Evolutionary conservation across 768 basidiomycete species (phyloP), one percentile per base, ranked within the genome.

Genomic region (Lactarius pseudohatsudake): DNA sequence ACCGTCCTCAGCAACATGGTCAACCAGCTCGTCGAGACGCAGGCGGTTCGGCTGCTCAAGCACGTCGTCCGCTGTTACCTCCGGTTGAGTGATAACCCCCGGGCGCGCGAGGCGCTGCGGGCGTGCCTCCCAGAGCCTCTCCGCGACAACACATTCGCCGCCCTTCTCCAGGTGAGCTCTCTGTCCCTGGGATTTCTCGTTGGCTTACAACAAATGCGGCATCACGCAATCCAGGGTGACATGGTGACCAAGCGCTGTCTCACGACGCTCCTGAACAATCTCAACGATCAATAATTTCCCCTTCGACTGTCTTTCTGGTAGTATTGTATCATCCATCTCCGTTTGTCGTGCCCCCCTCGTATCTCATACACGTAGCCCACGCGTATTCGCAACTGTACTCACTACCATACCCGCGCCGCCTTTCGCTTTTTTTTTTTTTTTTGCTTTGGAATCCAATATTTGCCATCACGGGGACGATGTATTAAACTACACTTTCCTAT

Each of bases 1-100:
- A 97, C 96, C 9, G 97, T 99, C 18, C 83, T 99, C 66, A 93
- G 92, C 81, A 98, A 97, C 77, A 99, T 99, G 97, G 97, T 98
- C 70, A 91, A 90, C 74, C 94, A 98, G 75, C 84, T 99, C 58
- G 96, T 98, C 62, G 96, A 99, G 78, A 97, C 92, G 2, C 97
- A 98, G 77, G 97, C 97, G 13, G 96, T 98, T 34, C 81, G 97
- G 72, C 80, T 99, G 57, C 80, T 99, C 71, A 99, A 99, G 77
- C 97, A 99, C 75, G 97, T 99, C 60, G 97, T 99, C 36, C 85
- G 97, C 64, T 99, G 97, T 77, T 99, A 99, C 76, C 78, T 99
- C 68, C 85, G 97, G 53, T 81, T 99, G 71, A 96, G 94, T 74
- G 97, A 99, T 78, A 99, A 99, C 73, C 80, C 96, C 64, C 86